Evolutionary conservation across 192 early-diverging fungal genomes (phyloP).

Genomic region (Haplosporangium gracile): DNA sequence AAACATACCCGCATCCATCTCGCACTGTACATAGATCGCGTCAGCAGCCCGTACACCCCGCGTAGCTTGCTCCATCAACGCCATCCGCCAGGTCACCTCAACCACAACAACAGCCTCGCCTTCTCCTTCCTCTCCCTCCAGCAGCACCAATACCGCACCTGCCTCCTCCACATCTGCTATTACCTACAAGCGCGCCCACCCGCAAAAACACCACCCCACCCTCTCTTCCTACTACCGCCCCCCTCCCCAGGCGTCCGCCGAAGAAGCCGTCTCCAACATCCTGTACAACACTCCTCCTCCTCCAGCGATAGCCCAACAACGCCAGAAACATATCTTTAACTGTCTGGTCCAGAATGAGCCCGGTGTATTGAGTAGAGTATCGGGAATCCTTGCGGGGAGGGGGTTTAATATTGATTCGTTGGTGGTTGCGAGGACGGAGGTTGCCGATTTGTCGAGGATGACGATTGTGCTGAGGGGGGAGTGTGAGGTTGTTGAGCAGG

Average conservation of each 20-base stretch:
- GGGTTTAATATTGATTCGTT: slow-evolving; percentile 98
- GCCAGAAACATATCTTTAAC: slow-evolving; percentile 89
- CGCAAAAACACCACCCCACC: slow-evolving; percentile 34
- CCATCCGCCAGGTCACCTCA: not conserved
- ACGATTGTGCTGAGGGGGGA: slow-evolving; percentile 93
- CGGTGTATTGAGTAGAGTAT: slow-evolving; percentile 81
- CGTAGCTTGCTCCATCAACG: not conserved
- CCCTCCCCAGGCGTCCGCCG: slow-evolving; percentile 67
- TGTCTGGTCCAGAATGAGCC: slow-evolving; percentile 94
- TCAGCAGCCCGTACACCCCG: not conserved
- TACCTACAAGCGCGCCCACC: slow-evolving; percentile 54
- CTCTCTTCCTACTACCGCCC: slow-evolving; percentile 36
- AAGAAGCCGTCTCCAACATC: slow-evolving; percentile 96
- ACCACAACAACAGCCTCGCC: not conserved
- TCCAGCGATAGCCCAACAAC: slow-evolving; percentile 54
- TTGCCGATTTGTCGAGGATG: slow-evolving; percentile 91
- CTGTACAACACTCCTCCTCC: slow-evolving; percentile 88
- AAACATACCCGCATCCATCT: not conserved
- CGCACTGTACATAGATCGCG: not conserved
- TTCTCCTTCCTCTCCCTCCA: not conserved
- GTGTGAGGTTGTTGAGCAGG: slow-evolving; percentile 87
- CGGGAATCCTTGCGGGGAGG: slow-evolving; percentile 92
- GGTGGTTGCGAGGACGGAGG: slow-evolving; percentile 96
- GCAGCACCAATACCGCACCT: not conserved
- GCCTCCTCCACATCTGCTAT: slow-evolving; percentile 53